These are phyloP conservation scores for Euphorbia pulcherrima DNA, from an alignment of 345 rosid genomes.

Conservation along the genomic window DNA sequence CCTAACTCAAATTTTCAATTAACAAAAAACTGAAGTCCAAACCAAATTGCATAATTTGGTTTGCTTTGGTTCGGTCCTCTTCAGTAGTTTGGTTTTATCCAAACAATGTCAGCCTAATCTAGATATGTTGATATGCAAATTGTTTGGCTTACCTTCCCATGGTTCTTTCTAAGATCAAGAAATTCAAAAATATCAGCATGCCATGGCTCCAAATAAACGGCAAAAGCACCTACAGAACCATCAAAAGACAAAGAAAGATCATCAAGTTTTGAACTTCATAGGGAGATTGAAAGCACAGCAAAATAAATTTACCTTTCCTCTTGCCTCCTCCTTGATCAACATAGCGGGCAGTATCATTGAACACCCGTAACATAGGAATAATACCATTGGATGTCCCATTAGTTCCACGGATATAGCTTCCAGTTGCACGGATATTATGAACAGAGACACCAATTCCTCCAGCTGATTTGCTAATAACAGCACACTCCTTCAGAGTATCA, in stretches of 20 bases:
- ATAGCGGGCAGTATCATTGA: constrained; percentile 83
- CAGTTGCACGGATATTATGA: constrained; percentile 79
- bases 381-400: constrained; percentile 84
- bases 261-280: background rate
- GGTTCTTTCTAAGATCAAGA: constrained; percentile 72
- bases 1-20: too few relatives aligned
- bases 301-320: constrained; percentile 53
- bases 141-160: constrained; percentile 56
- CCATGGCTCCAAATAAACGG: constrained; percentile 88
- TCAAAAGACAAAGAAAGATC: background rate
- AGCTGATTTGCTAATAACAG: constrained; percentile 90
- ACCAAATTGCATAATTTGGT: too few relatives aligned
- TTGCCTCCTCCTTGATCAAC: constrained; percentile 93
- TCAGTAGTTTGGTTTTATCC: too few relatives aligned
- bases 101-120: too few relatives aligned
- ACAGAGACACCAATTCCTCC: constrained; percentile 90
- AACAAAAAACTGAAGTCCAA: too few relatives aligned
- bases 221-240: constrained; percentile 63
- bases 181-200: constrained; percentile 72
- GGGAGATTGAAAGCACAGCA: background rate
- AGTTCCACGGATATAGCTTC: constrained; percentile 72
- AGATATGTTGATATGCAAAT: background rate
- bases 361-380: constrained; percentile 75
- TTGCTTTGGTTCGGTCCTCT: too few relatives aligned
- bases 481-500: constrained; percentile 90